Evolutionary conservation across 176 grass and related monocot genomes (phyloP).

Genomic region (Triticum timopheevii): DNA sequence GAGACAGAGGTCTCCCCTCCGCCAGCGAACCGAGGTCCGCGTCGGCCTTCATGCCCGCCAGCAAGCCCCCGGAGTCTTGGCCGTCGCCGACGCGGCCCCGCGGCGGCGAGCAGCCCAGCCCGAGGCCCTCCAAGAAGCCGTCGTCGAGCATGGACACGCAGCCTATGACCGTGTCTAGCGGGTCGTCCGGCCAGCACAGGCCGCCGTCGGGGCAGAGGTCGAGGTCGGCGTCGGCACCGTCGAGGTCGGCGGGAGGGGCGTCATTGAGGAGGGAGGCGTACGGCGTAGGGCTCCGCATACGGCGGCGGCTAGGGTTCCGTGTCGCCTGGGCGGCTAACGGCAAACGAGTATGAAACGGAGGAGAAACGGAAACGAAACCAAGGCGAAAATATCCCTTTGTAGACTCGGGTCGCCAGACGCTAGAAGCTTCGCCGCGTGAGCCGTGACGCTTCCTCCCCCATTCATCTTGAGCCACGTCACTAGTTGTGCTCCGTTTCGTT

Average conservation of each 20-base stretch:
- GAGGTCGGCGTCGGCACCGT: neutral
- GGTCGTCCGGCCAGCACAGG: constrained; percentile 41
- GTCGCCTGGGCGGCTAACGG: neutral
- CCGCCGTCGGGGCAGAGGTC: neutral
- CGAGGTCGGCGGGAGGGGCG: constrained; percentile 25
- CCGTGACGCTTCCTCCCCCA: neutral
- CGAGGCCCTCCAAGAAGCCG: neutral
- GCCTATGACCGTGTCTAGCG: constrained; percentile 36
- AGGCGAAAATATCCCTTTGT: neutral
- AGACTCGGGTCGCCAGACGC: neutral
- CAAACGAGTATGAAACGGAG: neutral
- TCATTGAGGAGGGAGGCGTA: neutral
- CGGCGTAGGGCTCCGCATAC: neutral
- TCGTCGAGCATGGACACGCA: neutral
- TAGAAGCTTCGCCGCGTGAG: constrained; percentile 4
- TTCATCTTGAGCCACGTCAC: neutral
- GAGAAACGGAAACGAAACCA: neutral
- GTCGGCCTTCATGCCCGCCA: neutral
- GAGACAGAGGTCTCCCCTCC: neutral
- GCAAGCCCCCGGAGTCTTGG: neutral
- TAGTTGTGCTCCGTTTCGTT: neutral
- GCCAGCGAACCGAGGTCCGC: neutral
- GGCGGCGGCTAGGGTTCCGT: constrained; percentile 15
- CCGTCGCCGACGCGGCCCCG: neutral
- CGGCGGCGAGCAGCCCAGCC: neutral